Base-by-base conservation (phyloP, 257 asterid species). In the Thymus mandschuricus region DNA sequence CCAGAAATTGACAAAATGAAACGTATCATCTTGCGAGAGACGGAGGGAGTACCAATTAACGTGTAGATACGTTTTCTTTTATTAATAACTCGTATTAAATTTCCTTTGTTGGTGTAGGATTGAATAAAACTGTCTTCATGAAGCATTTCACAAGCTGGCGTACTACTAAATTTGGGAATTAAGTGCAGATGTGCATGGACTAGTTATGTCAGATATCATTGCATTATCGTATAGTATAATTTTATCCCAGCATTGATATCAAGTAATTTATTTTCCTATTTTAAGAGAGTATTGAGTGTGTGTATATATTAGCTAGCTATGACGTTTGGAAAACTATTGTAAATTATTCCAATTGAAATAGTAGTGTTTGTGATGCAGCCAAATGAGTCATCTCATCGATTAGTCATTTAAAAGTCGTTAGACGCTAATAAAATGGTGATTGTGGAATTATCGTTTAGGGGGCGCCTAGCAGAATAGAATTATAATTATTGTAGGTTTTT, bases 121-220 rank as follows among this genome's bases (percentile, higher is more conserved):
- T 61, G 78, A 61, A 55, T 66, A 58, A 21, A 34, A 51, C 7
- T 10, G 60, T 54, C 6, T 6, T 38, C 49, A 40, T 21, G 21
- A 21, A 21, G 21, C 21, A 21, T 21, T 21, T 21, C 21, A 21
- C 21, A 57, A 11, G 62, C 21, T 31, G 30, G 30, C 31, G 65
- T 30, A 35, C 46, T 40, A 35, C 61, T 38, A 44, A 54, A 62
- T 56, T 29, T 60, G 69, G 60, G 76, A 71, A 30, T 3, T 76
- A 54, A 10, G 38, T 43, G 73, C 21, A 5, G 8, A 38, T 5
- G 45, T 12, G 62, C 56, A 70, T 49, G 21, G 21, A 21, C 21
- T 21, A 21, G 21, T 21, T 21, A 21, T 21, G 21, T 21, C 21
- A 21, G 21, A 21, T 21, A 21, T 21, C 21, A 21, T 21, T 21